Base-by-base conservation (phyloP, 2,329 filamentous ascomycete genomes). In the Ascochyta clinopodiicola region DNA sequence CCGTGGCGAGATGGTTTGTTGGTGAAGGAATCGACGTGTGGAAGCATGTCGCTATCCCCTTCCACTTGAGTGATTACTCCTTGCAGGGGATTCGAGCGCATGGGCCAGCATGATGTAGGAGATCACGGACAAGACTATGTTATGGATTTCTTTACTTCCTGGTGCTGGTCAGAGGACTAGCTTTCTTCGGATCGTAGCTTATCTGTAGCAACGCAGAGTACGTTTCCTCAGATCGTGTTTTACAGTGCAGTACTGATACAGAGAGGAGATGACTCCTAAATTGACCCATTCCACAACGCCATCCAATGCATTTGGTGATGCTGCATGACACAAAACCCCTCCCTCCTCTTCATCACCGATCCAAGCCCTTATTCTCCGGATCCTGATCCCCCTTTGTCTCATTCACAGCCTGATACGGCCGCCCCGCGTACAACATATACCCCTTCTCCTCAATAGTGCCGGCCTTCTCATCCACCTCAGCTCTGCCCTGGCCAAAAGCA, bases 391-490 rank as follows among this genome's bases (percentile, higher is more conserved):
- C 67, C 47, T 65, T 66, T 4, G 66, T 70, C 57, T 69, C 71
- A 34, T 60, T 60, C 13, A 71, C 65, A 5, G 57, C 60, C 56
- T 72, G 69, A 38, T 69, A 64, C 36, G 72, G 67, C 42, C 72
- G 60, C 2, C 73, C 73, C 0, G 73, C 73, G 57, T 75, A 75
- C 29, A 75, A 54, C 73, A 75, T 75, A 32, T 75, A 75, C 0
- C 72, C 73, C 58, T 70, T 75, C 65, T 75, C 73, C 53, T 75
- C 73, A 19, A 75, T 74, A 0, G 72, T 74, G 22, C 72, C 72
- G 2, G 45, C 46, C 57, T 74, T 74, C 40, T 72, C 71, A 43
- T 73, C 71, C 10, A 59, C 64, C 61, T 67, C 64, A 0, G 61
- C 56, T 3, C 67, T 56, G 19, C 67, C 67, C n/a, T 70, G 51